These are phyloP conservation scores for Boechera retrofracta DNA, from an alignment of 345 rosid species.

Conservation along the genomic window DNA sequence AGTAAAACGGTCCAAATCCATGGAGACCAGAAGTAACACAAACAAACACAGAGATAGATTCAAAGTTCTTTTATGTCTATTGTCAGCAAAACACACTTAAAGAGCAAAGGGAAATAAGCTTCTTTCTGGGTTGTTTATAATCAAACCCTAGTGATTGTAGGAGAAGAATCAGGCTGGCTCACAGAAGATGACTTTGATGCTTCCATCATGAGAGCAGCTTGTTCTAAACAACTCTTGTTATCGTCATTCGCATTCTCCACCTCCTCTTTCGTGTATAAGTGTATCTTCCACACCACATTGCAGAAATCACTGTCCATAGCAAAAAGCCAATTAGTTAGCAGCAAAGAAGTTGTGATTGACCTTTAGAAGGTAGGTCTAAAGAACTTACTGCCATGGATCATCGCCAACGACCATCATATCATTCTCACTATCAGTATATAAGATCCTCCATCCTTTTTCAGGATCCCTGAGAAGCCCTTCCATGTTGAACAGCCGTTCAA, in stretches of 20 bases:
- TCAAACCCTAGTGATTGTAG: slow-evolving; percentile 57
- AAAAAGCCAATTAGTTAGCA: neutral
- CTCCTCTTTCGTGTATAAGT: slow-evolving; percentile 82
- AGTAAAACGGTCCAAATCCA: slow-evolving; percentile 26
- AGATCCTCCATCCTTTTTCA: slow-evolving; percentile 80
- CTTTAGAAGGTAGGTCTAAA: slow-evolving; percentile 24
- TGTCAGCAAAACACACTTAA: slow-evolving; percentile 27
- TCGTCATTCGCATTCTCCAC: slow-evolving; percentile 90
- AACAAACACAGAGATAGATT: slow-evolving; percentile 29
- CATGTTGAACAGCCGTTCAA: slow-evolving; percentile 79
- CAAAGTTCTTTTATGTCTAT: slow-evolving; percentile 19
- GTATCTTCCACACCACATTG: slow-evolving; percentile 80
- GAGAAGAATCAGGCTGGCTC: slow-evolving; percentile 80
- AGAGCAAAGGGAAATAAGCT: slow-evolving; percentile 5
- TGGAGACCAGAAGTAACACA: slow-evolving; percentile 18
- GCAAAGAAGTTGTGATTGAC: slow-evolving; percentile 7
- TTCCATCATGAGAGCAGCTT: slow-evolving; percentile 69
- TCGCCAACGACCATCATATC: slow-evolving; percentile 97
- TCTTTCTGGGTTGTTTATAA: slow-evolving; percentile 9
- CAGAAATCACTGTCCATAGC: slow-evolving; percentile 74
- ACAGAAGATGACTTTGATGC: slow-evolving; percentile 92
- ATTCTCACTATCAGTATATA: slow-evolving; percentile 88
- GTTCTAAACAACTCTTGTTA: slow-evolving; percentile 89
- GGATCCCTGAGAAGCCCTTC: slow-evolving; percentile 81
- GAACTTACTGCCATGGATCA: slow-evolving; percentile 94